phyloP scores from a whole-genome alignment of 495 filamentous ascomycete genomes.

The Aspergillus indologenus region DNA sequence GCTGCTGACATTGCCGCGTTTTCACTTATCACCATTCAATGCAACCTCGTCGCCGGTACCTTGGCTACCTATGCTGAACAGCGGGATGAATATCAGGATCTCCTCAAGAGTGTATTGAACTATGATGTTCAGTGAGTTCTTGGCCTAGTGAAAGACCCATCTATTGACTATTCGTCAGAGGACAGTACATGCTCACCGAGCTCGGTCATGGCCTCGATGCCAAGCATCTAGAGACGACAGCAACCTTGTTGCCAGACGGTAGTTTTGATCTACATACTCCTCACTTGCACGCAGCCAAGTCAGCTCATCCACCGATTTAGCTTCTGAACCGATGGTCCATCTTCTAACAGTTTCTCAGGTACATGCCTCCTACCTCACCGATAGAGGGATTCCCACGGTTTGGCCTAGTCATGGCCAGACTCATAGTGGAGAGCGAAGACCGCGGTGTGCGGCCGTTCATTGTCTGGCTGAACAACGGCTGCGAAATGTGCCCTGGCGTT shows the following conservation, averaged over 20 bases:
- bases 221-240: conserved; percentile 36
- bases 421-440: conserved; percentile 27
- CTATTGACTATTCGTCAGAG: conserved; percentile 15
- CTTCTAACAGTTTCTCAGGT: no score
- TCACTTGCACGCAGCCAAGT: conserved; percentile 14
- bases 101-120: no score
- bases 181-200: conserved; percentile 37
- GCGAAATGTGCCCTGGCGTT: conserved; percentile 31
- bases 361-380: conserved; percentile 35
- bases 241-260: conserved; percentile 31
- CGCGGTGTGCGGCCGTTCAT: conserved; percentile 35
- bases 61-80: conserved; percentile 29
- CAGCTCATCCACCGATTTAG: neutral
- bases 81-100: conserved; percentile 29
- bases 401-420: conserved; percentile 35
- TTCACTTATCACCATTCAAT: conserved; percentile 32
- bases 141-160: neutral
- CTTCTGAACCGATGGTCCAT: neutral
- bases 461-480: conserved; percentile 27
- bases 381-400: conserved; percentile 24
- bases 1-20: conserved; percentile 18
- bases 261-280: conserved; percentile 34
- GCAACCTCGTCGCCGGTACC: conserved; percentile 37
- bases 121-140: no score
- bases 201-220: conserved; percentile 38